Base-by-base conservation (phyloP, 495 filamentous ascomycete genomes). In the Daldinia grandis region DNA sequence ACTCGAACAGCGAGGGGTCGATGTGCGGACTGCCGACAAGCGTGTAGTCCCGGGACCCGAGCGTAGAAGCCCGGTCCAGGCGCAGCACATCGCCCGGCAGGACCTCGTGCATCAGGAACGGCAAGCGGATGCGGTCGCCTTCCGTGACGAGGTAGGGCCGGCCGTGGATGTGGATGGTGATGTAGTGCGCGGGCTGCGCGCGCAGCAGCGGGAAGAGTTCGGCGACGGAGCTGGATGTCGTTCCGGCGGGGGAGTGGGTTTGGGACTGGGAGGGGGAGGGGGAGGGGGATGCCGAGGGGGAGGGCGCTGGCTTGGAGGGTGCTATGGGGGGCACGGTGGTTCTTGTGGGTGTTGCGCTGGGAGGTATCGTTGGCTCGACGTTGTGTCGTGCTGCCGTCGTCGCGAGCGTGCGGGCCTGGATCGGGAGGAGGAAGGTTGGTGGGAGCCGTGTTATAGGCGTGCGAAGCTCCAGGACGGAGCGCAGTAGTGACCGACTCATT, bases 21-120 rank as follows among this genome's bases (percentile, higher is more conserved):
- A 98, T 78, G 77, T 89, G 92, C 21, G 91, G 92, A 14, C 78
- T 76, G 24, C 92, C 94, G 75, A 93, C 90, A 49, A 98, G 82
- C 31, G 95, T 97, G 81, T 91, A 97, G 72, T 98, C 95, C 62
- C 95, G 86, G 51, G 91, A 94, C 5, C 95, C 95, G 10, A 99
- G 75, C 25, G 86, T 82, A 6, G 85, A 87, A 19, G 93, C 95
- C 24, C 92, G 88, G 80, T 97, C 94, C 53, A 99, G 87, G 15
- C 94, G 92, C 50, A 99, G 81, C 37, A 93, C 79, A 74, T 97
- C 93, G 0, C 95, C 95, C 0, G 93, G 88, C 58, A 85, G 81
- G 1, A 96, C 95, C 28, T 87, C 88, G 27, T 91, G 90, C 91
- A 98, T 93, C 69, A 87, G 87, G 86, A 98, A 98, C n/a, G 95